Conservation (phyloP, 2,329 filamentous ascomycete species). For the Arthrobotrys pseudoclavata region DNA sequence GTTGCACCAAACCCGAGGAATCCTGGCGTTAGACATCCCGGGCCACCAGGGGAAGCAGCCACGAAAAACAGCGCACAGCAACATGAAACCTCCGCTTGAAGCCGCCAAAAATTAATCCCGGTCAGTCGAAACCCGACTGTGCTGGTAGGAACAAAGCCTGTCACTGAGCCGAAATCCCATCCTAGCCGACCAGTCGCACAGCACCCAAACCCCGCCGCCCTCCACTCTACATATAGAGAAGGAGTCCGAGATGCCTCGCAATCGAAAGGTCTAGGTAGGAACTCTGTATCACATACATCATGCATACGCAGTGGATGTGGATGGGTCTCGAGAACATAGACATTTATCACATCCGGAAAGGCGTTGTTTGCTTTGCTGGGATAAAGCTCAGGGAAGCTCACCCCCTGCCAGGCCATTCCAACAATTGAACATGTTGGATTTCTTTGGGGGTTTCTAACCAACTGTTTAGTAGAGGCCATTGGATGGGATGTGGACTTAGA, state of each 20-base stretch:
- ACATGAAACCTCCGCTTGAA: slow-evolving; percentile 20
- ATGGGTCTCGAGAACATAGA: slow-evolving; percentile 17
- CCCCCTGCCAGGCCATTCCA: slow-evolving; percentile 17
- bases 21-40: slow-evolving; percentile 25
- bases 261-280: background rate
- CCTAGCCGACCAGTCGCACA: background rate
- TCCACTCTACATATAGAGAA: background rate
- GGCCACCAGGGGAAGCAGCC: slow-evolving; percentile 17
- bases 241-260: background rate
- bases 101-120: slow-evolving; percentile 20
- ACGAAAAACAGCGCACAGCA: slow-evolving; percentile 20
- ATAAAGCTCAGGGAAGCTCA: slow-evolving; percentile 10
- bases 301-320: slow-evolving; percentile 13
- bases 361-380: slow-evolving; percentile 25
- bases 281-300: slow-evolving; percentile 23
- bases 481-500: background rate
- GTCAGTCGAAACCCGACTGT: background rate
- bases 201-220: background rate
- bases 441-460: slow-evolving; percentile 9
- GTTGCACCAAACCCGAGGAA: slow-evolving; percentile 14
- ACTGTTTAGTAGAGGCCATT: slow-evolving; percentile 1
- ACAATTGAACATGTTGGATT: background rate
- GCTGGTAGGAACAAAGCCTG: slow-evolving; percentile 1
- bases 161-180: slow-evolving; percentile 11
- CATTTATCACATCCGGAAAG: slow-evolving; percentile 16